These are phyloP conservation scores for Carex kokanica DNA, from an alignment of 176 grass and related monocot species.

Conservation along the genomic window DNA sequence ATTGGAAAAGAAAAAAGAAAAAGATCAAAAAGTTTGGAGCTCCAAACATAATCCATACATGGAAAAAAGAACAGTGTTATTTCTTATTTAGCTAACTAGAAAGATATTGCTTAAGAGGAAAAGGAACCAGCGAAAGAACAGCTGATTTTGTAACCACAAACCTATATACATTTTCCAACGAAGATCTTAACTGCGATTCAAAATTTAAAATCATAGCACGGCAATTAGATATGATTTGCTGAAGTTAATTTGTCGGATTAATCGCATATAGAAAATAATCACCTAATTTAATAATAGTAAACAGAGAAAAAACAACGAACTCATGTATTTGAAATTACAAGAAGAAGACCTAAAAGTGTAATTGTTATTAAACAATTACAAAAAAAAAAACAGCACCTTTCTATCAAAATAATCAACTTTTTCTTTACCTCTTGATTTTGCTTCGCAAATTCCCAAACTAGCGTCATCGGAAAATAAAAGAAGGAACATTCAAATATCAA, in stretches of 20 bases:
- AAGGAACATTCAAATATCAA: background rate
- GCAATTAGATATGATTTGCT: background rate
- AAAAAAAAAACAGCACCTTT: background rate
- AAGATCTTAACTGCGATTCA: background rate
- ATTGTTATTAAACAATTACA: background rate
- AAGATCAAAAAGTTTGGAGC: too few relatives aligned
- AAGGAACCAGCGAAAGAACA: background rate
- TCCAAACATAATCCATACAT: background rate
- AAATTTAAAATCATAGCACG: background rate
- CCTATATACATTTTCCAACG: background rate
- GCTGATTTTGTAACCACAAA: background rate
- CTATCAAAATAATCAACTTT: background rate
- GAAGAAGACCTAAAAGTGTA: background rate
- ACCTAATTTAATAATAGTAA: constrained; percentile 9
- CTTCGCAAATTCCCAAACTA: background rate
- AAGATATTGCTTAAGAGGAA: background rate
- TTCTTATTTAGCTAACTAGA: constrained; percentile 5
- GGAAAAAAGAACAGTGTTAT: background rate
- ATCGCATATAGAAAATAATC: background rate
- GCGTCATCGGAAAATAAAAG: background rate
- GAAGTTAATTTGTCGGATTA: background rate
- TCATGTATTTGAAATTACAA: background rate
- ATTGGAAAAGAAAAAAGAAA: background rate
- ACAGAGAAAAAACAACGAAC: background rate
- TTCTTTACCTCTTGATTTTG: constrained; percentile 1